phyloP scores from a whole-genome alignment of 805 yeast species.

The Yamadazyma paraphyllophila region DNA sequence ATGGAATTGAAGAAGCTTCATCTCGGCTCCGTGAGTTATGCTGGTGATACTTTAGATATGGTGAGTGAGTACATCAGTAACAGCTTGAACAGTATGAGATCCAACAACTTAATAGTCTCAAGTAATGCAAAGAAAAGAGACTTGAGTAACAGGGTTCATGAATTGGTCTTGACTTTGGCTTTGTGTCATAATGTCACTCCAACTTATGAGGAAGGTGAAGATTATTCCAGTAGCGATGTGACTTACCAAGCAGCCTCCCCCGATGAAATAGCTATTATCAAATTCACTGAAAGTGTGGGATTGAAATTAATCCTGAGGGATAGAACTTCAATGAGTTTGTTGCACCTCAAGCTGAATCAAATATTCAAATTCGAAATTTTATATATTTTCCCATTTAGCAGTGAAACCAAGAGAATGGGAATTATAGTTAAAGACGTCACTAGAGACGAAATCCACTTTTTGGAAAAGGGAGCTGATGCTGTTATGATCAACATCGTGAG shows the following conservation, averaged over 20 bases:
- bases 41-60: constrained; percentile 88
- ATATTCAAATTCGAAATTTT: constrained; percentile 61
- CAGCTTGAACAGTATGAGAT: constrained; percentile 10
- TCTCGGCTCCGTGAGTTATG: constrained; percentile 88
- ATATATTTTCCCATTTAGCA: constrained; percentile 89
- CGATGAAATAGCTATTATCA: constrained; percentile 95
- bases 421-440: constrained; percentile 64
- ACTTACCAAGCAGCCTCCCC: constrained; percentile 98
- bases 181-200: constrained; percentile 99
- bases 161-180: constrained; percentile 77
- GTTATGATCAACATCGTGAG: constrained; percentile 85
- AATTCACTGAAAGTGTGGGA: constrained; percentile 85
- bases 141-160: constrained; percentile 72
- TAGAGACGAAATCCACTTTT: constrained; percentile 75
- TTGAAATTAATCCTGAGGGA: constrained; percentile 79
- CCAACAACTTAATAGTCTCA: constrained; percentile 5
- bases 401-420: constrained; percentile 97
- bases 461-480: constrained; percentile 94
- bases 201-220: constrained; percentile 65
- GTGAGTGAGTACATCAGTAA: constrained; percentile 65
- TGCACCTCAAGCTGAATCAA: constrained; percentile 58
- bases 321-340: constrained; percentile 65
- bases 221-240: constrained; percentile 38
- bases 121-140: constrained; percentile 53
- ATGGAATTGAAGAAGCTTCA: constrained; percentile 95